Evolutionary conservation across 257 asterid genomes (phyloP).

Genomic region (Solanum pinnatisectum): DNA sequence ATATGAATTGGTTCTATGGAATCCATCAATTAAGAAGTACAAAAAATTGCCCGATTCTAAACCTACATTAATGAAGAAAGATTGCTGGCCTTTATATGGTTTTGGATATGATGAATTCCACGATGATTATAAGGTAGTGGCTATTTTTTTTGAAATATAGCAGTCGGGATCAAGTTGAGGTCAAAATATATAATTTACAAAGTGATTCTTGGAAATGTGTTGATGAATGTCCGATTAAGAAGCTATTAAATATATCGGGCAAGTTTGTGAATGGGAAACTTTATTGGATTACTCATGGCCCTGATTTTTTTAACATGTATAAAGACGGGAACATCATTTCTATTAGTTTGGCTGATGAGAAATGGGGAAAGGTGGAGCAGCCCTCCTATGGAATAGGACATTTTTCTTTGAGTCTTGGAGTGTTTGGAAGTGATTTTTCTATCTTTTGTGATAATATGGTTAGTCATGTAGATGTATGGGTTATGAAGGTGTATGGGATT

Average conservation of each 20-base stretch:
- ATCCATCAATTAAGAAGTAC: neutral
- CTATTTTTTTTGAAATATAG: neutral
- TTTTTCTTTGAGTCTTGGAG: slow-evolving; percentile 15
- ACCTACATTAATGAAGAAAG: neutral
- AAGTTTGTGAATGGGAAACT: neutral
- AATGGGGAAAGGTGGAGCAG: slow-evolving; percentile 6
- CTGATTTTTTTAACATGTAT: neutral
- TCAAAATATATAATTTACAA: no score
- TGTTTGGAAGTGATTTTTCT: slow-evolving; percentile 19
- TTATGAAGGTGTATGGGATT: slow-evolving; percentile 25
- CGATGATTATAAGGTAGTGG: neutral
- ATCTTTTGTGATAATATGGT: slow-evolving; percentile 18
- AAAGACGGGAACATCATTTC: slow-evolving; percentile 6
- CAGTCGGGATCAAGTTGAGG: neutral
- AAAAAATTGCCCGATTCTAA: neutral
- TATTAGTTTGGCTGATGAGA: neutral
- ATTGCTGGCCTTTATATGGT: neutral
- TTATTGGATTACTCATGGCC: neutral
- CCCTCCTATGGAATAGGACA: slow-evolving; percentile 15
- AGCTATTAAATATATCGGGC: neutral
- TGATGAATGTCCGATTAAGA: neutral
- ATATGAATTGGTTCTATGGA: neutral
- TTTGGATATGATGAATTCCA: neutral
- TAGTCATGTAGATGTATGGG: slow-evolving; percentile 33
- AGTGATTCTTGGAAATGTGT: neutral